Base-by-base conservation (phyloP, 2,329 filamentous ascomycete species). In the Eurotiales sp. region DNA sequence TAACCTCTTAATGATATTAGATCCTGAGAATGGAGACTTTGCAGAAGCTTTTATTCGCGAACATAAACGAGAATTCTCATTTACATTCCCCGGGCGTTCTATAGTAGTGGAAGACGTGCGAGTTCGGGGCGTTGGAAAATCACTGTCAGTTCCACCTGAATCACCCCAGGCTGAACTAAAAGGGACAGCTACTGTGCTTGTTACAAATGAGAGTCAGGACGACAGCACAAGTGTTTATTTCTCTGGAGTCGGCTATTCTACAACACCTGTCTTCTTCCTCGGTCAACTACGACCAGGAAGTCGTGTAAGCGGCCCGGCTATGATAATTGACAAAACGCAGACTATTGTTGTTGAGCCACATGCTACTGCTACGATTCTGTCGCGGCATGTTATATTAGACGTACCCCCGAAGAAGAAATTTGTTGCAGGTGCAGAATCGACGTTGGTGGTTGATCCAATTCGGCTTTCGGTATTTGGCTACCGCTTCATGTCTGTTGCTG, bases 341-440 rank as follows among this genome's bases (percentile, higher is more conserved):
- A 97, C 92, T 0, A 93, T 97, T 56, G 88, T 96, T 0, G 84
- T 96, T 3, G 88, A 88, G 0, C 92, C 91, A 0, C 81, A 81
- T 27, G 82, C 89, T 2, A 82, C 82, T 17, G 92, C 91, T 0
- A 72, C 90, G 17, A 77, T 96, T 29, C 84, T 95, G n/a, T 79
- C 89, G 55, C 95, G 90, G 0, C 92, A 96, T 61, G 89, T 96
- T 6, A 80, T 97, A 6, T 90, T 96, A 63, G 90, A 95, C 42
- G 48, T 54, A 58, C 80, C 93, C 6, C 42, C 39, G 81, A 85
- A 50, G 83, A 84, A 45, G 71, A 73, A 58, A 72, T 58, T 21
- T 79, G 64, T 55, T 52, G 55, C 21, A 27, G 27, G 17, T 2
- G 42, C 29, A 19, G 50, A 54, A 2, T 52, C 54, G 8, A 58